Evolutionary conservation across 768 basidiomycete species (phyloP).

Genomic region (Leccinum boreale): DNA sequence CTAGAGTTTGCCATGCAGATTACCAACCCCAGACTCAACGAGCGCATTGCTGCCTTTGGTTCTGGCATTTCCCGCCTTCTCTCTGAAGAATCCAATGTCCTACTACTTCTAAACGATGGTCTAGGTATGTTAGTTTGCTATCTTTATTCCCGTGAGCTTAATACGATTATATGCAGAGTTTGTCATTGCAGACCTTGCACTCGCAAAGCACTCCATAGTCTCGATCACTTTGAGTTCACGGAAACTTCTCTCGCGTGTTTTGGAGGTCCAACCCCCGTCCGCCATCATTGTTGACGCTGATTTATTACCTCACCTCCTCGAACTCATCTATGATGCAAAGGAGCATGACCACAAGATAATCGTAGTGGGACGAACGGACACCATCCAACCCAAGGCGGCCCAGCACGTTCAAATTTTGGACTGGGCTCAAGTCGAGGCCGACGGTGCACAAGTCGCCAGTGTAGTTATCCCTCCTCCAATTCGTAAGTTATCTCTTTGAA

Average conservation of each 20-base stretch:
- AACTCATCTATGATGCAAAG: conserved; percentile 62
- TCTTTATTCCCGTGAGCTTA: neutral
- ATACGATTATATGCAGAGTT: conserved; percentile 50
- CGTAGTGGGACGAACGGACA: conserved; percentile 63
- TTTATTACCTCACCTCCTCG: conserved; percentile 67
- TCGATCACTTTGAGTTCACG: conserved; percentile 64
- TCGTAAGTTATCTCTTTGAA: conserved; percentile 40
- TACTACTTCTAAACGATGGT: conserved; percentile 77
- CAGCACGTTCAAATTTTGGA: conserved; percentile 54
- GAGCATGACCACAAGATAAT: conserved; percentile 59
- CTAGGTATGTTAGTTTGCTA: conserved; percentile 48
- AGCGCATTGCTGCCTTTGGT: conserved; percentile 69
- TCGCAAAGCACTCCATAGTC: conserved; percentile 64
- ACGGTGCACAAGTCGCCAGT: conserved; percentile 49
- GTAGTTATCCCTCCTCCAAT: conserved; percentile 45
- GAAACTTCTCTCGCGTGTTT: conserved; percentile 58
- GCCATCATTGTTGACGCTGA: conserved; percentile 69
- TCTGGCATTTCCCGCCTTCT: conserved; percentile 62
- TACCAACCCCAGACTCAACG: conserved; percentile 67
- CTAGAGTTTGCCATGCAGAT: conserved; percentile 44
- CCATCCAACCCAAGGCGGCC: conserved; percentile 44
- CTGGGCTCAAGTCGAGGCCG: conserved; percentile 70
- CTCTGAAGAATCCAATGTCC: conserved; percentile 59
- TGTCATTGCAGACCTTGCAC: conserved; percentile 73
- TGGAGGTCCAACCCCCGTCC: conserved; percentile 65